phyloP scores from a whole-genome alignment of 192 early-diverging fungal genomes.

The Coemansia sp. region DNA sequence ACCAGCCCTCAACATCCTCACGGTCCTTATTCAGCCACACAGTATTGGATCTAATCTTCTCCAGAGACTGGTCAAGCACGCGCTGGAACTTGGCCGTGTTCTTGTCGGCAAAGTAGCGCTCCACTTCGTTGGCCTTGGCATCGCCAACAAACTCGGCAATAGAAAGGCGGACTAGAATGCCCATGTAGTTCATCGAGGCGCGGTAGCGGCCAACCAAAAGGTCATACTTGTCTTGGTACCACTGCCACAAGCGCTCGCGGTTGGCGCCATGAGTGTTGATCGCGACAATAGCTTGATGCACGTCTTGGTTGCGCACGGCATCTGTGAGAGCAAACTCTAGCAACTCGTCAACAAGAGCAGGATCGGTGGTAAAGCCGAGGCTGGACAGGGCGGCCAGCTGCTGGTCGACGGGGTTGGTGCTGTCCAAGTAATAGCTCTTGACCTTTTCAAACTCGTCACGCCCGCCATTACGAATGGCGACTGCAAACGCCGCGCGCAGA shows the following conservation, averaged over 20 bases:
- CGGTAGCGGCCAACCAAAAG: constrained; percentile 62
- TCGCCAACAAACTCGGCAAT: constrained; percentile 62
- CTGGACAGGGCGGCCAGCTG: constrained; percentile 65
- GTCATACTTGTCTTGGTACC: constrained; percentile 65
- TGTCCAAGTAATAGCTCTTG: constrained; percentile 65
- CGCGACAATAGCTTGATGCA: constrained; percentile 53
- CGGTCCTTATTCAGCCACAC: constrained; percentile 52
- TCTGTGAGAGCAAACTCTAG: constrained; percentile 67
- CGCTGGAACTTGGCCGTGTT: constrained; percentile 59
- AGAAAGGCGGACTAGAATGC: constrained; percentile 66
- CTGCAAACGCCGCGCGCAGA: constrained; percentile 57
- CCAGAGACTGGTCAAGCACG: constrained; percentile 72
- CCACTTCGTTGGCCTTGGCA: constrained; percentile 62
- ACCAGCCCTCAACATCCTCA: constrained; percentile 41
- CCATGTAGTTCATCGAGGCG: constrained; percentile 66
- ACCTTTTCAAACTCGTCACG: constrained; percentile 64
- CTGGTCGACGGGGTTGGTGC: constrained; percentile 66
- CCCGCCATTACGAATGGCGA: constrained; percentile 67
- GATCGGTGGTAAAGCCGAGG: constrained; percentile 61
- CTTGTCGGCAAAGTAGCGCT: constrained; percentile 58
- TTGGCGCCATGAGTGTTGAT: constrained; percentile 59
- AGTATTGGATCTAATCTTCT: constrained; percentile 64
- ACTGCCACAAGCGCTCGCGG: constrained; percentile 68
- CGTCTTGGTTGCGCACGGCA: constrained; percentile 73
- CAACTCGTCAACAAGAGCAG: constrained; percentile 61